Evolutionary conservation across 257 asterid genomes (phyloP), one percentile per base, ranked within the genome.

Genomic region (Plantago elongata): DNA sequence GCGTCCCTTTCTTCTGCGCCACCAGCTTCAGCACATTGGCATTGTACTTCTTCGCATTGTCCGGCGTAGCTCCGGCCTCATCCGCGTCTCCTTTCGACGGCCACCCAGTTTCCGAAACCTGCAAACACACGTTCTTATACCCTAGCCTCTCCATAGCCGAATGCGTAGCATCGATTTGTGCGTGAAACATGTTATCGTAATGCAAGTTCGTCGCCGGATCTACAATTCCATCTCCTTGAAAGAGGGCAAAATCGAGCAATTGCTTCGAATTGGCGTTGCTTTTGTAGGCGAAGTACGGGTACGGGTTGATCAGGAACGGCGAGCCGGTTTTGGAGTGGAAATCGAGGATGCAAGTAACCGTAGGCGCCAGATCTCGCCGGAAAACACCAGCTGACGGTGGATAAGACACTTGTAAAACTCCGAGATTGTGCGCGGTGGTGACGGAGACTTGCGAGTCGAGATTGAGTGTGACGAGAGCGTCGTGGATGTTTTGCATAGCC

Each of bases 21-120:
- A 87, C 69, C 59, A 90, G 67, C 81, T 83, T 87, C 45, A 87
- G 61, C 65, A 90, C 71, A 66, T 85, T 83, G 4, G 80, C 82
- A 59, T 87, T 90, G 44, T 87, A 87, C 70, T 74, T 83, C 71
- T 71, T 68, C 18, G 97, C 97, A 40, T 90, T 84, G 8, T 90
- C 92, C 68, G 77, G 75, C 15, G 90, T 76, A 2, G 97, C 95
- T 8, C 95, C 95, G 12, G 84, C 76, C 79, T 90, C 97, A 51
- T 87, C 87, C 11, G 72, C 57, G 72, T 90, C 97, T 12, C 97
- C 97, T 30, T 81, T 83, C 30, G 95, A 84, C 51, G 97, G 96
- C 97, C 97, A 90, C 5, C 97, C 97, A 0, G 97, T 84, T 63
- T 90, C 97, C 42, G 97, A 84, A 72, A 90, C 78, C 86, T 90